phyloP scores from a whole-genome alignment of 768 basidiomycete genomes.

The Rhodosporidiobolus odoratus region DNA sequence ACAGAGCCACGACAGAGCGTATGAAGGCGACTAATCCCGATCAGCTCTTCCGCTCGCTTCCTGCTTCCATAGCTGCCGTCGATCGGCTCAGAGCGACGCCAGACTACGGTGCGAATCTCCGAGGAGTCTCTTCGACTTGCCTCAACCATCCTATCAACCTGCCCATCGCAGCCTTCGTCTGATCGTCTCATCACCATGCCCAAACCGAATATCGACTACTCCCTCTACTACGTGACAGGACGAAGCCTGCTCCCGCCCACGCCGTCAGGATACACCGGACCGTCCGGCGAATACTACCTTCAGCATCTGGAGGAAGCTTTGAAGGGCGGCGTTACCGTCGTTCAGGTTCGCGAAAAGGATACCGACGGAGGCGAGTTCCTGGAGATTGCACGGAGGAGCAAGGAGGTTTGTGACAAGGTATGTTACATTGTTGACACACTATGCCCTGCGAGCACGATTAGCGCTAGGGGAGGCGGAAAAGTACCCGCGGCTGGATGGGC shows the following conservation, averaged over 20 bases:
- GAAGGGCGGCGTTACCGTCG: conserved; percentile 78
- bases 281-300: conserved; percentile 57
- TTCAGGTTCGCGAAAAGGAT: conserved; percentile 70
- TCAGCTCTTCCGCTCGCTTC: too few species aligned
- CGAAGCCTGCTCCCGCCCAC: conserved; percentile 61
- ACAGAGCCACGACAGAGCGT: too few species aligned
- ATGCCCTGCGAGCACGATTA: neutral
- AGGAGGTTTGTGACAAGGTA: conserved; percentile 62
- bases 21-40: too few species aligned
- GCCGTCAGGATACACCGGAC: conserved; percentile 47
- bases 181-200: conserved; percentile 42
- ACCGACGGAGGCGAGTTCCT: conserved; percentile 80
- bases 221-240: conserved; percentile 82
- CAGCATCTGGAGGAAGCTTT: conserved; percentile 74
- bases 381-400: conserved; percentile 63
- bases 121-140: too few species aligned
- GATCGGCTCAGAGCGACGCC: too few species aligned
- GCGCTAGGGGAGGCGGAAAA: neutral
- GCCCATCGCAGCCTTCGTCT: too few species aligned
- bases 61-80: too few species aligned
- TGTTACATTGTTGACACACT: conserved; percentile 13
- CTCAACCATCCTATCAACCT: too few species aligned
- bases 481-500: neutral
- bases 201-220: conserved; percentile 45
- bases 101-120: too few species aligned